Evolutionary conservation across 1,284 basidiomycete genomes (phyloP), one percentile per base, ranked within the genome.

Genomic region (Hemileia vastatrix): DNA sequence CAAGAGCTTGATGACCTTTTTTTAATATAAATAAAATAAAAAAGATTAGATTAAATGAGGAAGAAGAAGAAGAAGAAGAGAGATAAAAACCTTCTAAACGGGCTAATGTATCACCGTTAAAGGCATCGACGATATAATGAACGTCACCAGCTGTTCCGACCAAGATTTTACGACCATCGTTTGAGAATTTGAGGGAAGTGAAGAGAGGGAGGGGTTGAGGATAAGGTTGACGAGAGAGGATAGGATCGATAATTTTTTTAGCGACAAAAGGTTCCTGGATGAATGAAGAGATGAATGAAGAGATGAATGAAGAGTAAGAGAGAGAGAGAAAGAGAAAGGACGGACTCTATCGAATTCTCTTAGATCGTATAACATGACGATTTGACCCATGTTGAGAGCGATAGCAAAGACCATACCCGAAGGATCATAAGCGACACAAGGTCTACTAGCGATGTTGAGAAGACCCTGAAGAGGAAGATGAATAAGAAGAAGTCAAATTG

Each of bases 391-490:
- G 72, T 94, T 92, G 71, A 96, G 84, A 0, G 85, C 92, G 15
- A 97, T 87, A 27, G 91, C 94, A 73, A 97, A 96, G 24, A 98
- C 88, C 27, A 88, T 78, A 1, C 94, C 95, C 1, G 84, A 83
- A 1, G 86, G 81, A 73, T 98, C 95, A 74, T 94, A 95, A 1
- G 93, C 90, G 6, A 92, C 84, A 50, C 94, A 83, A 0, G 91
- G 88, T 23, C 86, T 80, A 1, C 80, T 80, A 19, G 78, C 78
- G 80, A 87, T 68, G 31, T 79, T 77, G 45, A 82, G 69, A 2
- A 77, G 63, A 2, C 79, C 81, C 77, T 81, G 53, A 3, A 48
- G 15, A 11, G 85, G 27, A 21, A 19, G 44, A 43, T 9, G 24
- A 11, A 13, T 21, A 21, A 4, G 31, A 21, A n/a, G 40, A 2